Evolutionary conservation across 495 filamentous ascomycete genomes (phyloP), one percentile per base, ranked within the genome.

Genomic region (Astrocystis sublimbata): DNA sequence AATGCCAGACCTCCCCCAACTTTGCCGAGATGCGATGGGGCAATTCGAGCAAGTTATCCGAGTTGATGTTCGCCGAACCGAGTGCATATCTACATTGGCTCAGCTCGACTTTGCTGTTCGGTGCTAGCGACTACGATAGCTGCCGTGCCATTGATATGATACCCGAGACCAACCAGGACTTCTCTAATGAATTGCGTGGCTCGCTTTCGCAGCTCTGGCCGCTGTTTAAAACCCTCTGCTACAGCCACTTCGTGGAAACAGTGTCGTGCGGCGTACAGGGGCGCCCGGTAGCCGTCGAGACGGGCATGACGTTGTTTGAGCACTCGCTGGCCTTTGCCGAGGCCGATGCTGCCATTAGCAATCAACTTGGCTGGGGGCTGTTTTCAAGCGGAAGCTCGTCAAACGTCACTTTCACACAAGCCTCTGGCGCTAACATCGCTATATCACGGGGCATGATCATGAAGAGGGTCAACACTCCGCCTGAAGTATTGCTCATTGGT

Each of bases 281-380:
- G n/a, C 84, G 89, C 10, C 80, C 82, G 3, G 81, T 89, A 6
- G 84, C 88, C 61, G 87, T 92, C 0, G 94, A 98, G 75, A 94
- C 92, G 1, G 92, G 93, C 6, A 97, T 98, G 91, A 96, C 93
- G 0, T 83, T 98, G 19, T 94, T 98, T 70, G 94, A 98, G 66
- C 92, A 97, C 70, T 98, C 94, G 0, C 78, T 98, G 13, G 94
- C 94, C 0, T 98, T 98, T 74, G 92, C 94, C 1, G 96, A 98
- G 73, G 92, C 94, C 4, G 96, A 98, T 70, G 88, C 91, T 10
- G 88, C 91, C 63, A 85, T 96, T 41, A 85, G 87, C 67, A 88
- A 84, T 58, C 86, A 89, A 4, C 81, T 96, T 2, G 90, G 89
- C 2, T 85, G 90, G 65, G 84, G 85, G 9, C 65, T 88, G 15